Evolutionary conservation across 148 eudicot genomes (phyloP).

Genomic region (Salicornia ramosissima): DNA sequence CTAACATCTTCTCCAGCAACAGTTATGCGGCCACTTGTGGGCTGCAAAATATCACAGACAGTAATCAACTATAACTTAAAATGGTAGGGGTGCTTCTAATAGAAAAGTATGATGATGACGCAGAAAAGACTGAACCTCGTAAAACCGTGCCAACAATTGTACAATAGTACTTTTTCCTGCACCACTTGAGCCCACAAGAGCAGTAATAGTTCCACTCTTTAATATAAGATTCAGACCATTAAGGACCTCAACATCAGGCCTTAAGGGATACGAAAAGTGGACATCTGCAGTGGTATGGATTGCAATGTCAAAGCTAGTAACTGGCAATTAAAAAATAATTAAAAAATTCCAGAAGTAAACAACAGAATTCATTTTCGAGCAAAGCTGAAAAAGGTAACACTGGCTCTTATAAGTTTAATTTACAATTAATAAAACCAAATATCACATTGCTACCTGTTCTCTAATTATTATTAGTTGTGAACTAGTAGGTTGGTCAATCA

Average conservation of each 20-base stretch:
- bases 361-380: not conserved
- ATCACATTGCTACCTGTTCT: not conserved
- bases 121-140: slow-evolving; percentile 54
- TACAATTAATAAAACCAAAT: not conserved
- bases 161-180: slow-evolving; percentile 98
- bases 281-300: slow-evolving; percentile 50
- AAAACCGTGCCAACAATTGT: slow-evolving; percentile 91
- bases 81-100: not conserved
- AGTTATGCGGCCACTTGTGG: slow-evolving; percentile 74
- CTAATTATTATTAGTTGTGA: not conserved
- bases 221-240: slow-evolving; percentile 66
- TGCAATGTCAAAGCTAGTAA: slow-evolving; percentile 6
- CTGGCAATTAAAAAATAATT: too few relatives aligned
- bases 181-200: slow-evolving; percentile 97
- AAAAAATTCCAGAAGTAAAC: too few relatives aligned
- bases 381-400: not conserved
- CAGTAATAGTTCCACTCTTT: slow-evolving; percentile 83
- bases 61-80: not conserved
- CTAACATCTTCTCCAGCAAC: slow-evolving; percentile 94
- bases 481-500: too few relatives aligned
- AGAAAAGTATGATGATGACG: not conserved
- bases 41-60: slow-evolving; percentile 47
- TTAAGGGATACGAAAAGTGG: slow-evolving; percentile 89
- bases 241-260: slow-evolving; percentile 82
- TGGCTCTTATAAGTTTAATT: not conserved